Evolutionary conservation across 1,284 basidiomycete species (phyloP).

Genomic region (Leucoagaricus sp.): DNA sequence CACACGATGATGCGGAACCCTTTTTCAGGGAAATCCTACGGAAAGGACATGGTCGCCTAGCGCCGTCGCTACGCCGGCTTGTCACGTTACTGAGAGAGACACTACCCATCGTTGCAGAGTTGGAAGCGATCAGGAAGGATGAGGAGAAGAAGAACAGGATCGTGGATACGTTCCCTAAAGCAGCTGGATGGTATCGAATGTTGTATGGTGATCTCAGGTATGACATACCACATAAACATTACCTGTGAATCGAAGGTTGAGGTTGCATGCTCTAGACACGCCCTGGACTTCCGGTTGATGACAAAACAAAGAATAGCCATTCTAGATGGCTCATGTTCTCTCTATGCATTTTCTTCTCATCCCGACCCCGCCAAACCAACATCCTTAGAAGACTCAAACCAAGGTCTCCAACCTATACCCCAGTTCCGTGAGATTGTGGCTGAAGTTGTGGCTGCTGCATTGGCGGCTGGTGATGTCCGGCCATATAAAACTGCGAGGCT

Average conservation of each 20-base stretch:
- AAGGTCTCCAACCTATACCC: slow-evolving; percentile 57
- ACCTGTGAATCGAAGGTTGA: no score
- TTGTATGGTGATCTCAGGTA: slow-evolving; percentile 68
- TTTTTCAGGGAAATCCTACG: slow-evolving; percentile 66
- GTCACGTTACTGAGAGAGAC: slow-evolving; percentile 72
- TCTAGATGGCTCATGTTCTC: slow-evolving; percentile 64
- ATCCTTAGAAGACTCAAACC: slow-evolving; percentile 25
- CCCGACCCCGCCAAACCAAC: slow-evolving; percentile 20
- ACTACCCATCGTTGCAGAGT: slow-evolving; percentile 68
- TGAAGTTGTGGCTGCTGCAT: slow-evolving; percentile 39
- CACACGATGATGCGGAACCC: slow-evolving; percentile 73
- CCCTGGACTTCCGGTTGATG: slow-evolving; percentile 78
- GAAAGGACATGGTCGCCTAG: slow-evolving; percentile 63
- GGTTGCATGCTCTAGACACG: slow-evolving; percentile 70
- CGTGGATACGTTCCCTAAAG: slow-evolving; percentile 72
- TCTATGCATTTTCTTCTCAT: slow-evolving; percentile 39
- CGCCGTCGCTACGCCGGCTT: slow-evolving; percentile 61
- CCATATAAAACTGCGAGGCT: slow-evolving; percentile 52
- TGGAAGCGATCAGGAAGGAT: slow-evolving; percentile 59
- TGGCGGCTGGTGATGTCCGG: slow-evolving; percentile 31
- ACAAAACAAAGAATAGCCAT: slow-evolving; percentile 62
- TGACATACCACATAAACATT: no score
- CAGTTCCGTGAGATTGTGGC: slow-evolving; percentile 52
- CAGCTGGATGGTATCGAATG: slow-evolving; percentile 79
- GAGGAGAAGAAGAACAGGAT: slow-evolving; percentile 37